Base-by-base conservation (phyloP, 495 filamentous ascomycete genomes). In the Penicillium ucsense region DNA sequence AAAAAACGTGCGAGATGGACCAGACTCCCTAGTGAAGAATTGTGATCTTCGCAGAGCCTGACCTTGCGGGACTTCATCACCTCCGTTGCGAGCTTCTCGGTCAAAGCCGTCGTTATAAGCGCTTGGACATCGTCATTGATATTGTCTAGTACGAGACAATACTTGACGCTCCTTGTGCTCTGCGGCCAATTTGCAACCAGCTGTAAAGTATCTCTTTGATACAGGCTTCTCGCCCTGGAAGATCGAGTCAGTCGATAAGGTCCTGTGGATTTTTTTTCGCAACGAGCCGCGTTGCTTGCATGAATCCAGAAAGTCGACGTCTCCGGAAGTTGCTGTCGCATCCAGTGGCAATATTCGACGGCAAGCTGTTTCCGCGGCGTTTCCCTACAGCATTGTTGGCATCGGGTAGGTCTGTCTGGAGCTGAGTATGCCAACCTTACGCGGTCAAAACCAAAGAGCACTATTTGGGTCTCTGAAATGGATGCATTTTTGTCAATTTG, bases 291-390 rank as follows among this genome's bases (percentile, higher is more conserved):
- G 35, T 52, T 71, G 37, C 64, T 65, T 2, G 67, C 65, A 52
- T 71, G 66, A 2, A 77, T 50, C 74, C 75, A 79, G 54, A 79
- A 72, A 5, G 76, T 64, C 63, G 62, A 73, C 20, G 64, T 75
- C 10, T 64, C 41, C 4, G 66, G 66, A 8, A 55, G 70, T 36
- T 68, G 50, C 0, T 42, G 36, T 54, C 55, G 60, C 8, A 53
- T 46, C 48, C 46, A 55, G 49, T 74, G 70, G 28, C 50, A 38
- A 46, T 70, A 61, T 52, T 74, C 61, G 38, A 72, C 64, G 6
- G 68, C 69, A 39, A 71, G 52, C 31, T 60, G 59, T 20, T n/a
- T n/a, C n/a, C n/a, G n/a, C n/a, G n/a, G n/a, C n/a, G 67, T 59
- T 51, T 70, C 70, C 8, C 68, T 68, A 38, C 4, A 27, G 8